A percentile compares a stretch with the other conserved stretches of the same genome.
phyloP scores from a whole-genome alignment of 768 basidiomycete species.

The Lentinula detonsa region DNA sequence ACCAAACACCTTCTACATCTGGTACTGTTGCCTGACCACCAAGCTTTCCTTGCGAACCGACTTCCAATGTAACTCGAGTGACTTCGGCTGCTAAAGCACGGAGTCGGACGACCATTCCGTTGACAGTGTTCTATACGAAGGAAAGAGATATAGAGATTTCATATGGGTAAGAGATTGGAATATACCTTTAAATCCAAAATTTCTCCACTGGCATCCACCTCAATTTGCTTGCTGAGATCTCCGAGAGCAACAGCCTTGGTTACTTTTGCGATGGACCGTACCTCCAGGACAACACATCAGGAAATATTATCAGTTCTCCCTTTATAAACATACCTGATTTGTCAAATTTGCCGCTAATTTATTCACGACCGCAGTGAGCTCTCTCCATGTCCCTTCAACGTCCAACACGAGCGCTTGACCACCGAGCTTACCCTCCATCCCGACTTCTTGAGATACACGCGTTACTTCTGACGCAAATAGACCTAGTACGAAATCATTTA shows the following conservation, averaged over 20 bases:
- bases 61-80: constrained; percentile 78
- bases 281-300: constrained; percentile 12
- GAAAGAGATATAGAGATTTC: constrained; percentile 12
- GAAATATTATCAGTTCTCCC: constrained; percentile 37
- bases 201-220: constrained; percentile 66
- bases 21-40: constrained; percentile 86
- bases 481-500: constrained; percentile 22
- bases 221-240: constrained; percentile 85
- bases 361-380: constrained; percentile 72
- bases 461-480: constrained; percentile 92
- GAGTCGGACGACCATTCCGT: constrained; percentile 50
- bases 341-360: constrained; percentile 53
- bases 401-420: constrained; percentile 83
- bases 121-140: constrained; percentile 37
- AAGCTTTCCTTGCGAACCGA: constrained; percentile 84
- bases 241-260: constrained; percentile 80
- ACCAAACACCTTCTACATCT: constrained; percentile 91
- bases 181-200: constrained; percentile 66
- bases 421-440: constrained; percentile 79
- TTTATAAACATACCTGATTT: constrained; percentile 33
- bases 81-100: constrained; percentile 72
- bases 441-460: constrained; percentile 79
- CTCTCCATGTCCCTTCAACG: constrained; percentile 88
- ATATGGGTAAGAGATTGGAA: no score
- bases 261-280: constrained; percentile 44